Conservation (phyloP, 2,329 filamentous ascomycete species). For the Pestalotiopsis fici region DNA sequence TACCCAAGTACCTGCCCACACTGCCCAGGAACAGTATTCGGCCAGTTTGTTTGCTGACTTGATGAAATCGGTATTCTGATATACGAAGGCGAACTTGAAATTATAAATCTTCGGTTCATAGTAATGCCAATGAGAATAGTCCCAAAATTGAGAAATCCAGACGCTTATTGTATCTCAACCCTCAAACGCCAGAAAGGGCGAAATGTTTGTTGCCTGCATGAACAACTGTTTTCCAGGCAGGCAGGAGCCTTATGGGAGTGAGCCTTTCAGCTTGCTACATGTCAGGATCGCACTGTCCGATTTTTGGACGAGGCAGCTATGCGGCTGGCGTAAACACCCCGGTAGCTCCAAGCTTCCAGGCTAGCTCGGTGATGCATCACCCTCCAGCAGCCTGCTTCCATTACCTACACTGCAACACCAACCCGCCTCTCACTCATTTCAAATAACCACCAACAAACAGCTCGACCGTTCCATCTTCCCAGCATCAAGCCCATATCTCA, state of each 20-base stretch:
- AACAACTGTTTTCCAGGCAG: background rate
- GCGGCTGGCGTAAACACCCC: slow-evolving; percentile 5
- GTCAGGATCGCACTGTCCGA: background rate
- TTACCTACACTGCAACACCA: background rate
- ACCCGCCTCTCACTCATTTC: background rate
- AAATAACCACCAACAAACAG: background rate
- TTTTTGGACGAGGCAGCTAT: background rate
- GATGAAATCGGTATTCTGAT: background rate
- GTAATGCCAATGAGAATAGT: background rate
- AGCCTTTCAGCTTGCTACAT: background rate
- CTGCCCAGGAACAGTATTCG: background rate
- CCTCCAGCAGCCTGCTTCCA: background rate
- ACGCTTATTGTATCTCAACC: background rate
- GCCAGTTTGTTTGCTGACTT: background rate
- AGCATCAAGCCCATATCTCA: background rate
- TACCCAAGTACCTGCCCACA: background rate
- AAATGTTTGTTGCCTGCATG: background rate
- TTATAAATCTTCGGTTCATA: background rate
- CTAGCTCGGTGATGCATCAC: slow-evolving; percentile 5
- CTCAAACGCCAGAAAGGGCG: background rate
- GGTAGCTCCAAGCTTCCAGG: slow-evolving; percentile 1
- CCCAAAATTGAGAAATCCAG: background rate
- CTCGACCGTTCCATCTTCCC: background rate
- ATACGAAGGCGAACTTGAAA: background rate
- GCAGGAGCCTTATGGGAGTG: background rate